These are phyloP conservation scores for Rubia yunnanensis DNA, from an alignment of 257 asterid species.

Conservation along the genomic window DNA sequence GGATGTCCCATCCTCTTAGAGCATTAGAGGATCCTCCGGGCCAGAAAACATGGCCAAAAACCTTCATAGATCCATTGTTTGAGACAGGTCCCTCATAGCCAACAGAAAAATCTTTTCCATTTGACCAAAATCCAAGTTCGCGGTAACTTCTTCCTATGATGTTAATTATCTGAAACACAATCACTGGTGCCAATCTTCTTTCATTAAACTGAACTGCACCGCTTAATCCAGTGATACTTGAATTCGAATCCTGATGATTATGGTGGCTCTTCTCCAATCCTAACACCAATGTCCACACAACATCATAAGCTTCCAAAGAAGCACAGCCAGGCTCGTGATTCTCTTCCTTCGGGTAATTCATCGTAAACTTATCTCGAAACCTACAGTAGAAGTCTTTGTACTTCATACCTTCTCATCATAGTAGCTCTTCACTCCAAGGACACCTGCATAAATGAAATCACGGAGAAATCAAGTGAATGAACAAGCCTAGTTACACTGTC, in stretches of 20 bases:
- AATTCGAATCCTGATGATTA: neutral
- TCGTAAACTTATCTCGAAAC: slow-evolving; percentile 10
- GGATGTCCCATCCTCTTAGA: slow-evolving; percentile 35
- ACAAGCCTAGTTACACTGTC: slow-evolving; percentile 19
- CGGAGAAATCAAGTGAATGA: slow-evolving; percentile 20
- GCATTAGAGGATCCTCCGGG: slow-evolving; percentile 16
- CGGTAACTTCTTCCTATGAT: slow-evolving; percentile 21
- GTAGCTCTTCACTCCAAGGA: slow-evolving; percentile 19
- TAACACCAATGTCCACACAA: slow-evolving; percentile 11
- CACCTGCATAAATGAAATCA: slow-evolving; percentile 22
- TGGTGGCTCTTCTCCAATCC: slow-evolving; percentile 6
- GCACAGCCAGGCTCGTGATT: slow-evolving; percentile 23
- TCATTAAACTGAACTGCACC: no score
- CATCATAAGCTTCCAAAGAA: slow-evolving; percentile 27
- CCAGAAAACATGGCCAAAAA: slow-evolving; percentile 24
- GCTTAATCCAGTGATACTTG: slow-evolving; percentile 16
- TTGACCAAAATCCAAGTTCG: slow-evolving; percentile 29
- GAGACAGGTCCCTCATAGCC: neutral
- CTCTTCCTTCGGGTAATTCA: slow-evolving; percentile 14
- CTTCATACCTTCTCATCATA: neutral
- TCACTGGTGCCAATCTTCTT: slow-evolving; percentile 8
- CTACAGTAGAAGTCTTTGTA: slow-evolving; percentile 8
- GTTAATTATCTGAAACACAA: slow-evolving; percentile 22
- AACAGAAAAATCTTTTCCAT: slow-evolving; percentile 18
- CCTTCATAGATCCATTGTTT: slow-evolving; percentile 16